Evolutionary conservation across 306 rosid genomes (phyloP).

Genomic region (Gastrolobium villosum): DNA sequence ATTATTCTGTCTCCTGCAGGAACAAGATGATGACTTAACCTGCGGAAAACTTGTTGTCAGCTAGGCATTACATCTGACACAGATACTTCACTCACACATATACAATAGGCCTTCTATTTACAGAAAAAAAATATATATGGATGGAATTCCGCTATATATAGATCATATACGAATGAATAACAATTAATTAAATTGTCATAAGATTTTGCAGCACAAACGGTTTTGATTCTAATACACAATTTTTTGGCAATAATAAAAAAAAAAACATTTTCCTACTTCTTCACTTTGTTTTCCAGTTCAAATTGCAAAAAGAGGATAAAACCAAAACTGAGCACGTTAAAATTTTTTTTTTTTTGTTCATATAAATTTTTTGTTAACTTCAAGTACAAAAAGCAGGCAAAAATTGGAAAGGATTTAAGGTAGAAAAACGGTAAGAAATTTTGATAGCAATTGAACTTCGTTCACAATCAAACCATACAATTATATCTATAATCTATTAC

Average conservation of each 20-base stretch:
- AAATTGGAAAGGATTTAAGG: background rate
- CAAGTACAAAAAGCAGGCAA: background rate
- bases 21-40: background rate
- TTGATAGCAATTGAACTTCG: constrained; percentile 1
- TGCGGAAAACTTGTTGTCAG: constrained; percentile 10
- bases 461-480: background rate
- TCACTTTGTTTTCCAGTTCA: background rate
- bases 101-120: background rate
- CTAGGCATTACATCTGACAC: background rate
- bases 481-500: background rate
- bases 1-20: constrained; percentile 27
- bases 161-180: background rate
- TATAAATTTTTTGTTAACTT: background rate
- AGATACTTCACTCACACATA: background rate
- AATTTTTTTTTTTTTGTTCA: too few relatives aligned
- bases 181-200: background rate
- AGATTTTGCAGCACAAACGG: background rate
- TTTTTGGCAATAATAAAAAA: background rate
- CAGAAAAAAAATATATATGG: background rate
- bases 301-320: background rate
- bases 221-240: background rate
- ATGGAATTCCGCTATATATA: background rate
- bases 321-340: background rate
- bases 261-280: background rate
- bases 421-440: constrained; percentile 12